Base-by-base conservation (phyloP, 352 stramenopile species). In the Pythium sp. region DNA sequence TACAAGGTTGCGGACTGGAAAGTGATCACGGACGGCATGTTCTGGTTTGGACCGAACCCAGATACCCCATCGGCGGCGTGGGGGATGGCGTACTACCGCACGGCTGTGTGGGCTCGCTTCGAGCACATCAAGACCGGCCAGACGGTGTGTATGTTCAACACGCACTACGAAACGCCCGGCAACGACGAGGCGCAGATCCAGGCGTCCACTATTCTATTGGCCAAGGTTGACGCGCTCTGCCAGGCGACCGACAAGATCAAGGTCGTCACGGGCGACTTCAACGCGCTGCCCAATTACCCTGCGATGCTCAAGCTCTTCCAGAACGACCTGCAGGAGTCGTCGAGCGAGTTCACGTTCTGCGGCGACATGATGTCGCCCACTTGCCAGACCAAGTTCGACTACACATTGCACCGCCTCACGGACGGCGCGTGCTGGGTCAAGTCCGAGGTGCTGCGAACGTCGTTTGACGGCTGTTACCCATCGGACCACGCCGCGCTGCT, bases 141-240 rank as follows among this genome's bases (percentile, higher is more conserved):
- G 15, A 91, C 80, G 0, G 83, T 90, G 1, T 94, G 86, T 36
- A 70, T 94, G 18, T 62, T 93, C 34, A 94, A 94, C 72, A 93
- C 86, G 55, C 86, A 93, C 77, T 94, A 90, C 68, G 86, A 94
- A 73, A 94, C 83, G 2, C 84, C 82, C 20, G 86, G 86, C 5
- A 91, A 92, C 22, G 77, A 92, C 36, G 76, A 87, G 51, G 84
- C 84, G 14, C 86, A 94, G 73, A 73, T 79, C 22, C 74, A 93
- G 58, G 83, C 73, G 24, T 87, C 86, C 7, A 76, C 85, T 24
- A 89, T 94, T 65, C 81, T 94, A 30, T 73, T 91, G 36, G 59
- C 79, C 32, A 78, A 82, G 46, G 76, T 81, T 22, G 74, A 80
- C 32, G 63, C 75, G 7, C 49, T 85, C 62, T 94, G 86, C 55